phyloP scores from a whole-genome alignment of 768 basidiomycete species.

The Cyathus striatus region DNA sequence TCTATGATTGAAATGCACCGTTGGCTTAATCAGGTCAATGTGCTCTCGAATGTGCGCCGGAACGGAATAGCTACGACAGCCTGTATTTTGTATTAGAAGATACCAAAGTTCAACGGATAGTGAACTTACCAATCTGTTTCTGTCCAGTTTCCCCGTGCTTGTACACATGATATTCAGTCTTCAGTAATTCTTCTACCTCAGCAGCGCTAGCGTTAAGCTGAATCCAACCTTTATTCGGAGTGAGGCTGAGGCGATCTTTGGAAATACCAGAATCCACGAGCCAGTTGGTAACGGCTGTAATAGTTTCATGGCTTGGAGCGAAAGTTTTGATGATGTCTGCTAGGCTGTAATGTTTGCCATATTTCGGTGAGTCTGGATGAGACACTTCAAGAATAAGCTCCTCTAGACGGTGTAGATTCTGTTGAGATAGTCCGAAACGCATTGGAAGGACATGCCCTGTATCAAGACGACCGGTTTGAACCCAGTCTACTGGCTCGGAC shows the following conservation, averaged over 20 bases:
- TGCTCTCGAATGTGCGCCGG: conserved; percentile 34
- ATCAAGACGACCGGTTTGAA: conserved; percentile 18
- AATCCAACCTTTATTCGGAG: conserved; percentile 38
- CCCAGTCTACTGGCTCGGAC: conserved; percentile 24
- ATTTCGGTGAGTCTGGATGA: conserved; percentile 45
- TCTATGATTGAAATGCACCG: conserved; percentile 34
- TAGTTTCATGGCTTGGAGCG: conserved; percentile 39
- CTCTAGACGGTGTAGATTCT: conserved; percentile 40
- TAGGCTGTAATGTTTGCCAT: conserved; percentile 45
- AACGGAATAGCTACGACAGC: conserved; percentile 33
- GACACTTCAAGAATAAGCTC: conserved; percentile 42
- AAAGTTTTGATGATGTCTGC: conserved; percentile 40
- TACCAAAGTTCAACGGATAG: background rate
- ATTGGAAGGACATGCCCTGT: conserved; percentile 33
- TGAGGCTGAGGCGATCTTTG: conserved; percentile 30
- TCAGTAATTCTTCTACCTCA: conserved; percentile 37
- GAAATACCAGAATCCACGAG: conserved; percentile 36
- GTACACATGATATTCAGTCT: conserved; percentile 42
- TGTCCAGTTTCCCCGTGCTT: conserved; percentile 31
- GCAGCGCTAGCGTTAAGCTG: conserved; percentile 34
- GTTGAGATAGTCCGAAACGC: conserved; percentile 45
- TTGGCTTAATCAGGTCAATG: conserved; percentile 38
- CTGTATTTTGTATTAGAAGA: conserved; percentile 12
- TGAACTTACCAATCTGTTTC: conserved; percentile 31
- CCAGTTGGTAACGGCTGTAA: conserved; percentile 40